Evolutionary conservation across 495 filamentous ascomycete species (phyloP).

Genomic region (Penicillium crystallinum): DNA sequence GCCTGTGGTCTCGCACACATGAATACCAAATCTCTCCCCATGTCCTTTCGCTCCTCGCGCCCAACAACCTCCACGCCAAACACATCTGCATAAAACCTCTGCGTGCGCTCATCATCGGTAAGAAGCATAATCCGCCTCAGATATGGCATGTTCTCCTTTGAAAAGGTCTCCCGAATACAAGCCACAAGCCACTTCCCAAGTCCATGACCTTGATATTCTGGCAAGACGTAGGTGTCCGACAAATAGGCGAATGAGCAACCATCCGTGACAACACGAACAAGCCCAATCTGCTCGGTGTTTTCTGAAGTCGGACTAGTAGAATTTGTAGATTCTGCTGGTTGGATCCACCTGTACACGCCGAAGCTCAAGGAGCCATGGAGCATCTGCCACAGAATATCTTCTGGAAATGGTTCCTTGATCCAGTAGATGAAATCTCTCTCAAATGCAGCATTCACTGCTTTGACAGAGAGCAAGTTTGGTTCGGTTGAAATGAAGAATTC

Average conservation of each 20-base stretch:
- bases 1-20: conserved; percentile 22
- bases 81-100: conserved; percentile 43
- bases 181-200: conserved; percentile 58
- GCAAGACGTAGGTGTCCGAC: conserved; percentile 65
- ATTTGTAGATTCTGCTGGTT: not conserved
- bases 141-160: conserved; percentile 43
- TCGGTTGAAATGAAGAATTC: conserved; percentile 50
- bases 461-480: conserved; percentile 42
- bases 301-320: not conserved
- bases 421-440: conserved; percentile 51
- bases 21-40: conserved; percentile 16
- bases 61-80: conserved; percentile 43
- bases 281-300: conserved; percentile 44
- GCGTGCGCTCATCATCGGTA: conserved; percentile 28
- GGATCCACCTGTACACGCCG: conserved; percentile 41
- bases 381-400: conserved; percentile 38
- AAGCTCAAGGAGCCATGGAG: conserved; percentile 51
- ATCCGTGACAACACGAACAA: conserved; percentile 64
- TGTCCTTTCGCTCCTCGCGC: conserved; percentile 18
- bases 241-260: conserved; percentile 63
- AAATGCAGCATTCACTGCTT: conserved; percentile 48
- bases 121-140: conserved; percentile 51
- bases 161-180: conserved; percentile 51
- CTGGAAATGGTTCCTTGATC: conserved; percentile 36
- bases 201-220: conserved; percentile 52